Percentiles rank a stretch among this genome's conserved stretches.
Conservation (phyloP, 1,284 basidiomycete species). For the Rhodotorula sp. region DNA sequence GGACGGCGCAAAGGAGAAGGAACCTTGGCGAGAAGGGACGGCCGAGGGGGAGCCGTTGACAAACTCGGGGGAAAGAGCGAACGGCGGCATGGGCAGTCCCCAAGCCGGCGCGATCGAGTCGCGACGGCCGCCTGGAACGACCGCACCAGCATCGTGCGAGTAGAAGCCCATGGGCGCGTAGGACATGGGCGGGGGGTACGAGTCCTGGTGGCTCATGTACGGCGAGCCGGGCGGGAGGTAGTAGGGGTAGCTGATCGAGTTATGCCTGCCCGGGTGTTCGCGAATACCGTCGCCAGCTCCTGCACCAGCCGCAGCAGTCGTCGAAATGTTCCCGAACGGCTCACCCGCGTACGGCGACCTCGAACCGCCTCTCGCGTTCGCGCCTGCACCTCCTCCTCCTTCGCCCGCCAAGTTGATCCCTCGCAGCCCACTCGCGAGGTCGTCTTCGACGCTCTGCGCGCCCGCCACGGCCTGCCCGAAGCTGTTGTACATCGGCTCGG, state of each 20-base stretch:
- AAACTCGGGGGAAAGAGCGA: slow-evolving; percentile 28
- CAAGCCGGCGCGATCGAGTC: slow-evolving; percentile 30
- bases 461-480: slow-evolving; percentile 3
- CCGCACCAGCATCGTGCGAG: background rate
- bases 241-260: slow-evolving; percentile 11
- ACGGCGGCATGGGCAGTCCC: slow-evolving; percentile 32
- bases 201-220: slow-evolving; percentile 20
- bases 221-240: slow-evolving; percentile 19
- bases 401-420: slow-evolving; percentile 15
- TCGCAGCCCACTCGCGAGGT: slow-evolving; percentile 28
- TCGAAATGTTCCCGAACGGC: slow-evolving; percentile 2
- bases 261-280: slow-evolving; percentile 17
- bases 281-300: background rate
- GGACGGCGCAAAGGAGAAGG: slow-evolving; percentile 31
- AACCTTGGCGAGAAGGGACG: slow-evolving; percentile 31
- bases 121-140: slow-evolving; percentile 12
- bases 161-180: slow-evolving; percentile 5
- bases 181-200: slow-evolving; percentile 17
- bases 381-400: background rate
- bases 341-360: slow-evolving; percentile 13
- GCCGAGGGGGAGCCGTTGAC: slow-evolving; percentile 3
- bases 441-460: slow-evolving; percentile 24
- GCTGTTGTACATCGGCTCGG: slow-evolving; percentile 5
- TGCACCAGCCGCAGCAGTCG: background rate
- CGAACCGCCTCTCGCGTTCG: background rate